Percentiles rank a stretch among this genome's conserved stretches.
Evolutionary conservation across 2,329 filamentous ascomycete species (phyloP).

Genomic region (Onygenales sp.): DNA sequence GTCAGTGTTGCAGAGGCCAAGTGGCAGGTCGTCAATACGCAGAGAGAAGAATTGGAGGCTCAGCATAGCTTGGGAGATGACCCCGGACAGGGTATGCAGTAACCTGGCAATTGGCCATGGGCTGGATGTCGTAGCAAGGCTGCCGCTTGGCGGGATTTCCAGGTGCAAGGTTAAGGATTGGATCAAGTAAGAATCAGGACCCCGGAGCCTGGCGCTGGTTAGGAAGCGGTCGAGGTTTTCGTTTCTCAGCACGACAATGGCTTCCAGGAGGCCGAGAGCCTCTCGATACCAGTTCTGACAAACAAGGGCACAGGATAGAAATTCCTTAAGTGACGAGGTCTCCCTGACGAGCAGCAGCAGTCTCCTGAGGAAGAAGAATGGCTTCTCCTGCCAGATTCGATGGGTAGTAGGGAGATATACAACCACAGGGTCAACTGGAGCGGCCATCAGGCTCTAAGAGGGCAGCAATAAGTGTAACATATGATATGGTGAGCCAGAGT

Average conservation of each 20-base stretch:
- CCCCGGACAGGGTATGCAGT: not conserved
- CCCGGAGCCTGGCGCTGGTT: not conserved
- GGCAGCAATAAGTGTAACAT: too few species aligned
- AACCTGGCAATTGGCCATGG: not conserved
- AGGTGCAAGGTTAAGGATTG: conserved; percentile 5
- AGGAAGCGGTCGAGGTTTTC: not conserved
- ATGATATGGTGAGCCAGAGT: too few species aligned
- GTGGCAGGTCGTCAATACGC: not conserved
- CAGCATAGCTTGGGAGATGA: conserved; percentile 1
- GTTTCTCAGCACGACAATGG: not conserved
- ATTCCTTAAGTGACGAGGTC: not conserved
- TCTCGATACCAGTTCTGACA: conserved; percentile 4
- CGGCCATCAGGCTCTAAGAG: too few species aligned
- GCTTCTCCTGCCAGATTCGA: not conserved
- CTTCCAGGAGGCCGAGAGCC: not conserved
- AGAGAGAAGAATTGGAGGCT: conserved; percentile 3
- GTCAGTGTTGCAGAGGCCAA: not conserved
- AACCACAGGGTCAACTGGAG: not conserved
- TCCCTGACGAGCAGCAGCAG: conserved; percentile 3
- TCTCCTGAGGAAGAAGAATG: not conserved
- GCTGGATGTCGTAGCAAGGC: not conserved
- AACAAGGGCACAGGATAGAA: conserved; percentile 3
- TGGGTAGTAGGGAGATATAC: not conserved
- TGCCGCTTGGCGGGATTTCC: not conserved
- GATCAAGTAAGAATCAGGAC: not conserved